Evolutionary conservation across 352 stramenopile genomes (phyloP).

Genomic region (Pythium brachiatum): DNA sequence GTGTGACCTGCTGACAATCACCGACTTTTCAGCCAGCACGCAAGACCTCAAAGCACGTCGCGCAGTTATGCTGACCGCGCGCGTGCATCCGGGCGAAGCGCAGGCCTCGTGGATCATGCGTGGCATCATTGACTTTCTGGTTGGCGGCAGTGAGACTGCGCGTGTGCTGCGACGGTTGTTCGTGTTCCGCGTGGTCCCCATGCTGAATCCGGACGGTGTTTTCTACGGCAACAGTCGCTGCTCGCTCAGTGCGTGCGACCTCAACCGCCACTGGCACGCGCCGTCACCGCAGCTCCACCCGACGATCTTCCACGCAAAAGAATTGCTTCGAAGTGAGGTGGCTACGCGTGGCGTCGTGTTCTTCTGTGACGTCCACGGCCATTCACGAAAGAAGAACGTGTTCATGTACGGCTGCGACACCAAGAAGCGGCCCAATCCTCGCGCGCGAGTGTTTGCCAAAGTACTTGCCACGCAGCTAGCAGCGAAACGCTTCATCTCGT

Average conservation of each 20-base stretch:
- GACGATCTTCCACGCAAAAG: conserved; percentile 88
- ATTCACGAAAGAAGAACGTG: conserved; percentile 92
- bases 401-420: conserved; percentile 95
- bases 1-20: conserved; percentile 80
- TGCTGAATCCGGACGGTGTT: conserved; percentile 94
- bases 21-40: conserved; percentile 37
- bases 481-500: conserved; percentile 64
- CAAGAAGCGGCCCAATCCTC: conserved; percentile 79
- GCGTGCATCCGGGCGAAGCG: conserved; percentile 89
- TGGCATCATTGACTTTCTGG: conserved; percentile 89
- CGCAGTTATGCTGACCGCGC: conserved; percentile 79
- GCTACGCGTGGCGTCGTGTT: conserved; percentile 64
- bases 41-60: conserved; percentile 36
- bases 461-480: conserved; percentile 61
- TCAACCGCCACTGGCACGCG: conserved; percentile 89
- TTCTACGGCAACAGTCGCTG: conserved; percentile 92
- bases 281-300: conserved; percentile 70
- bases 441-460: conserved; percentile 69
- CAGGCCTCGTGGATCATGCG: conserved; percentile 94
- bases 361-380: conserved; percentile 91
- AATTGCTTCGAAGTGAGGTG: conserved; percentile 62
- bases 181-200: conserved; percentile 91
- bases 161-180: conserved; percentile 80
- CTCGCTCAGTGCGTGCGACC: conserved; percentile 72
- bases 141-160: conserved; percentile 57